Evolutionary conservation across 768 basidiomycete genomes (phyloP).

Genomic region (Termitomyces sp.): DNA sequence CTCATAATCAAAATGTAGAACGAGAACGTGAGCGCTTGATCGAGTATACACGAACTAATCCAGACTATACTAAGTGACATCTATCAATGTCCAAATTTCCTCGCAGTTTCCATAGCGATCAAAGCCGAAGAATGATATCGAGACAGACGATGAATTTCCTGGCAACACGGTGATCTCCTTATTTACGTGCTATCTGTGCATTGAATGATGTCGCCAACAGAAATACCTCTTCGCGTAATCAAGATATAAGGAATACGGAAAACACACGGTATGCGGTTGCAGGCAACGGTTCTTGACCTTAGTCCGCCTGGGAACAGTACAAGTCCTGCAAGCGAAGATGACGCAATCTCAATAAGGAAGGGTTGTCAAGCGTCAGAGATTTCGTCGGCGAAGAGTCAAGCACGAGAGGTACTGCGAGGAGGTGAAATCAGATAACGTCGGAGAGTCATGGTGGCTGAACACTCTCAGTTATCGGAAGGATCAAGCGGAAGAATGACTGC

Average conservation of each 20-base stretch:
- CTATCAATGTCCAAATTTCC: background rate
- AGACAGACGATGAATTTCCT: background rate
- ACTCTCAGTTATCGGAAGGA: background rate
- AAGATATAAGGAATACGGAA: background rate
- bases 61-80: background rate
- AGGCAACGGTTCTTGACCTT: background rate
- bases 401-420: background rate
- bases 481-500: background rate
- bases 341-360: background rate
- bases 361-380: background rate
- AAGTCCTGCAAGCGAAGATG: background rate
- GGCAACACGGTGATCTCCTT: background rate
- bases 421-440: background rate
- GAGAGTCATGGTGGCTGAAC: background rate
- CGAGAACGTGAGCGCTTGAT: background rate
- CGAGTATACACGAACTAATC: background rate
- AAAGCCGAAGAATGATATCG: background rate
- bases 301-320: background rate
- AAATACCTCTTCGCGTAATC: no score
- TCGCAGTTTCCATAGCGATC: background rate
- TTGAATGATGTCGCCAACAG: background rate
- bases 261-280: background rate
- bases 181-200: background rate
- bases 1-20: background rate
- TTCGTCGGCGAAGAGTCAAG: background rate